Percentiles rank a stretch among this genome's conserved stretches.
These are phyloP conservation scores for Coffea canephora DNA, from an alignment of 257 asterid genomes.

Conservation along the genomic window DNA sequence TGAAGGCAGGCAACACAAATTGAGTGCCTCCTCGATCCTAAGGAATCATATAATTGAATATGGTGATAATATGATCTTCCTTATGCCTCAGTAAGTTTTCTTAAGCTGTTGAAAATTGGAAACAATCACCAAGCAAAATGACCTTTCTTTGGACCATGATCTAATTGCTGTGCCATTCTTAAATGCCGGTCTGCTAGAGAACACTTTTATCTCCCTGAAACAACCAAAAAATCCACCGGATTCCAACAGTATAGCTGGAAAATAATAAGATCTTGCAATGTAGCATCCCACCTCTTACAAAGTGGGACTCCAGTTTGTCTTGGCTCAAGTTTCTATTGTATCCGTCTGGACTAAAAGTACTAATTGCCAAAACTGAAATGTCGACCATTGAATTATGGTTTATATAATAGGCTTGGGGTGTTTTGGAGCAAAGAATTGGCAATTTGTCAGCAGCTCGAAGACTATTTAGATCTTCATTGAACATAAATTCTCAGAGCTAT, in stretches of 20 bases:
- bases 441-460: constrained; percentile 85
- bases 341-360: not conserved
- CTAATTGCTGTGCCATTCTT: not conserved
- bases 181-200: not conserved
- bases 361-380: not conserved
- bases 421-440: constrained; percentile 84
- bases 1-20: not conserved
- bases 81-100: not conserved
- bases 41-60: not conserved
- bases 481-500: constrained; percentile 92
- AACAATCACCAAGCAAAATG: not conserved
- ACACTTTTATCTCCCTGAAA: not conserved
- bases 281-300: not conserved
- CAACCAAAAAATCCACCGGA: not conserved
- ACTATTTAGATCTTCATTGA: constrained; percentile 79
- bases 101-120: not conserved
- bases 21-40: not conserved
- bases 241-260: not conserved
- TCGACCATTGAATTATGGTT: not conserved
- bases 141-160: not conserved
- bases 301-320: too few species aligned
- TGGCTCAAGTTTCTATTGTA: not conserved
- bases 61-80: not conserved
- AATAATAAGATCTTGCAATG: not conserved
- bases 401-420: constrained; percentile 87